These are phyloP conservation scores for Cucurbita moschata DNA, from an alignment of 306 rosid genomes.

Conservation along the genomic window DNA sequence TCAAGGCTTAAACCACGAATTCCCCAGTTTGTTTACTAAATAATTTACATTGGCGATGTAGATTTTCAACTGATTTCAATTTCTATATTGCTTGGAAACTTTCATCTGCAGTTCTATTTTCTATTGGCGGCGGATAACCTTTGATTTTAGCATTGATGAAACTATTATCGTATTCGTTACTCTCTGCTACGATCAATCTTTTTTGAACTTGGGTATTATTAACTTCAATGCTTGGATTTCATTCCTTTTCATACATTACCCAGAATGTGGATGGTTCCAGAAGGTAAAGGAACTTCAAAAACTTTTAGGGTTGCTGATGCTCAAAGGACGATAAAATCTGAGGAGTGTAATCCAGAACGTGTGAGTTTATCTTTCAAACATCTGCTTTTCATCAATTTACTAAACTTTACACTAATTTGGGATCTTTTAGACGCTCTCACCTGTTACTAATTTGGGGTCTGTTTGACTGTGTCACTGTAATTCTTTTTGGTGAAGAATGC, in stretches of 20 bases:
- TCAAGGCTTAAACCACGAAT: not conserved
- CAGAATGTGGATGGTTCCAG: constrained; percentile 64
- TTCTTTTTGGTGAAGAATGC: not conserved
- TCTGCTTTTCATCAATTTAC: not conserved
- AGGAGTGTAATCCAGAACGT: not conserved
- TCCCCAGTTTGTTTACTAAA: not conserved
- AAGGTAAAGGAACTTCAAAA: constrained; percentile 28
- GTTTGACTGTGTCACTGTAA: not conserved
- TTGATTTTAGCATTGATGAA: not conserved
- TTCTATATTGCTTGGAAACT: not conserved
- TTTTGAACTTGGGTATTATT: not conserved
- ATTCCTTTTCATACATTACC: not conserved
- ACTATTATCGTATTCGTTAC: not conserved
- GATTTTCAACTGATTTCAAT: not conserved
- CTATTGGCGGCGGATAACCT: not conserved
- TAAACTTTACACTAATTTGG: not conserved
- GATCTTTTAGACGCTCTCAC: not conserved
- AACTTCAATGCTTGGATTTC: not conserved
- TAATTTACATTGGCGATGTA: not conserved
- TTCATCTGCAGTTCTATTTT: not conserved
- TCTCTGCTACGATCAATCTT: not conserved
- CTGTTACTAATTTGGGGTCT: not conserved
- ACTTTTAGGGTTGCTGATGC: constrained; percentile 20
- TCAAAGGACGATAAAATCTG: not conserved
- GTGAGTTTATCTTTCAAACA: not conserved